Evolutionary conservation across 371 early-diverging fungal genomes (phyloP).

Genomic region (Quaeritorhiza haematococci): DNA sequence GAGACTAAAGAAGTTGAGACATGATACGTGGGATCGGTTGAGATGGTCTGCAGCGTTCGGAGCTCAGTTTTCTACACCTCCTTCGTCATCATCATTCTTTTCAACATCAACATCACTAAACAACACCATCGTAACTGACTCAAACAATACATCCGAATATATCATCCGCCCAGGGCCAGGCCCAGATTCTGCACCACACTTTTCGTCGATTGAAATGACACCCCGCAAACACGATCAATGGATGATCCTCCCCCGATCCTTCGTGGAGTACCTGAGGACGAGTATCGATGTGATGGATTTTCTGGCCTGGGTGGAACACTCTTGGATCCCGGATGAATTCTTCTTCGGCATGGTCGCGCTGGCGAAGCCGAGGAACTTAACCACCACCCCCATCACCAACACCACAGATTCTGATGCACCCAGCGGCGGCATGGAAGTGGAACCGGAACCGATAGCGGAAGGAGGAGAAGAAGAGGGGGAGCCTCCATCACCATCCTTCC

Average conservation of each 20-base stretch:
- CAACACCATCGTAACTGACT: not conserved
- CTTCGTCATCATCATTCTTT: too few relatives aligned
- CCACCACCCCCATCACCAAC: too few relatives aligned
- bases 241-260: conserved; percentile 5
- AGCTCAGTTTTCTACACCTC: too few relatives aligned
- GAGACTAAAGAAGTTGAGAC: not conserved
- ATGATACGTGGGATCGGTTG: not conserved
- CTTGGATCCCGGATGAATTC: conserved; percentile 9
- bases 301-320: conserved; percentile 3
- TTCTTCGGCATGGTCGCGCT: conserved; percentile 4
- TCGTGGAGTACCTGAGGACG: not conserved
- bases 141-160: not conserved
- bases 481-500: too few relatives aligned
- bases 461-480: too few relatives aligned
- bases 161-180: not conserved
- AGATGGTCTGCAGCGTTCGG: not conserved
- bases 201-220: not conserved
- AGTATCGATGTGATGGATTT: not conserved
- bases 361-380: too few relatives aligned
- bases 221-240: conserved; percentile 10
- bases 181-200: not conserved
- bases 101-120: not conserved
- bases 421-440: too few relatives aligned
- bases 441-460: too few relatives aligned
- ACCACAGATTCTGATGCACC: too few relatives aligned